Conservation (phyloP, 1,139 yeast genomes). For the Candida sanyaensis region DNA sequence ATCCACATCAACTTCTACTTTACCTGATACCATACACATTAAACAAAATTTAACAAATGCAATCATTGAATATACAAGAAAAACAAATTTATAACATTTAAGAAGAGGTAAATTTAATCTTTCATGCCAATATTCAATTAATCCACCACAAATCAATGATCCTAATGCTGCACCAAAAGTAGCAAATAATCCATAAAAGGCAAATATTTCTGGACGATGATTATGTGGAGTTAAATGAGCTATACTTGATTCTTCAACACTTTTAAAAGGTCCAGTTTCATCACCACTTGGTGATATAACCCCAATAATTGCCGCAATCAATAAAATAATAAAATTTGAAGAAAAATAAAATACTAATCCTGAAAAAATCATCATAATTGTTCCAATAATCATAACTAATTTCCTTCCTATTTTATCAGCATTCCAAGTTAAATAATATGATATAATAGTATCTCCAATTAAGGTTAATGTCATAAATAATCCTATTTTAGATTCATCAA, state of each 20-base stretch:
- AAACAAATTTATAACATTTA: conserved; percentile 58
- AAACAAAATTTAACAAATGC: conserved; percentile 58
- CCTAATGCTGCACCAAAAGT: conserved; percentile 80
- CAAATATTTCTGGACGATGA: conserved; percentile 74
- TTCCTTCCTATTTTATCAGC: conserved; percentile 53
- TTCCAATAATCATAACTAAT: conserved; percentile 62
- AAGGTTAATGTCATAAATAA: conserved; percentile 62
- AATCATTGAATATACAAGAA: conserved; percentile 55
- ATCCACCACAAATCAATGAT: conserved; percentile 61
- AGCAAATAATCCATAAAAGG: conserved; percentile 67
- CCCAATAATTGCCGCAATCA: conserved; percentile 57
- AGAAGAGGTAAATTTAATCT: conserved; percentile 30
- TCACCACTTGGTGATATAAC: conserved; percentile 91
- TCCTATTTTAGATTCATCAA: conserved; percentile 66
- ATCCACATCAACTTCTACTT: conserved; percentile 47
- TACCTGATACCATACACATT: conserved; percentile 53
- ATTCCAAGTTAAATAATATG: conserved; percentile 32
- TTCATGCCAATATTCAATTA: conserved; percentile 47
- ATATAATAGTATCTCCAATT: conserved; percentile 38
- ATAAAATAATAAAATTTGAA: conserved; percentile 53
- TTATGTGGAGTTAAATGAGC: conserved; percentile 75
- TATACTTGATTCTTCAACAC: conserved; percentile 82
- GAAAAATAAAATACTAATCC: conserved; percentile 62
- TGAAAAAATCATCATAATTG: conserved; percentile 68
- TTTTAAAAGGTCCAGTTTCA: conserved; percentile 91